A percentile compares a stretch with the other conserved stretches of the same genome.
These are phyloP conservation scores for Penicillium verhagenii DNA, from an alignment of 495 filamentous ascomycete species.

Conservation along the genomic window DNA sequence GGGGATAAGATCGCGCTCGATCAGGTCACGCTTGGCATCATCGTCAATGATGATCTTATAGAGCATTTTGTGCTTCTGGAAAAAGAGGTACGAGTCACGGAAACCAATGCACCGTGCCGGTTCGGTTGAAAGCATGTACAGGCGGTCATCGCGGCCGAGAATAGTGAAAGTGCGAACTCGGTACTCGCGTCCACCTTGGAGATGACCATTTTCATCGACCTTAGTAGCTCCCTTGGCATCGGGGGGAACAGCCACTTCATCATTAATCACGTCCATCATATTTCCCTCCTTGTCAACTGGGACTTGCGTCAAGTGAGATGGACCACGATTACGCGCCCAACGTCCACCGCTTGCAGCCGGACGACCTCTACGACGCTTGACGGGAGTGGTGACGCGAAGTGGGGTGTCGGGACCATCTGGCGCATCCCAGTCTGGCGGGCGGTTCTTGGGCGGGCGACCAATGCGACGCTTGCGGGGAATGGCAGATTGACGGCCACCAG, in stretches of 20 bases:
- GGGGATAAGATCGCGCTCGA: constrained; percentile 89
- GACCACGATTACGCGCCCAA: constrained; percentile 64
- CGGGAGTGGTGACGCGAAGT: constrained; percentile 56
- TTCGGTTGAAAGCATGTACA: constrained; percentile 98
- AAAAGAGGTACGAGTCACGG: constrained; percentile 96
- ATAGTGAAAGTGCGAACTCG: constrained; percentile 93
- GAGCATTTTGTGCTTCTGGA: constrained; percentile 91
- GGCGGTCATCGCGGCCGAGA: constrained; percentile 71
- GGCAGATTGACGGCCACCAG: constrained; percentile 43
- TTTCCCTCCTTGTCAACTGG: constrained; percentile 94
- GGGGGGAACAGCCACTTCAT: constrained; percentile 85
- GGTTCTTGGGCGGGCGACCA: constrained; percentile 83
- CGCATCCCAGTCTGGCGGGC: constrained; percentile 70
- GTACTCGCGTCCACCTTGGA: constrained; percentile 82
- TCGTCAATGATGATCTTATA: constrained; percentile 96
- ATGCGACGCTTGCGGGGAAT: constrained; percentile 74
- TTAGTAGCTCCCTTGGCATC: constrained; percentile 89
- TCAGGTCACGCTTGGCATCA: constrained; percentile 88
- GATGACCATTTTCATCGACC: constrained; percentile 81
- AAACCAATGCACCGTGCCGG: constrained; percentile 96
- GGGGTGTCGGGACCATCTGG: constrained; percentile 56
- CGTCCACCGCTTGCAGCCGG: constrained; percentile 67
- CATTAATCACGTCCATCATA: constrained; percentile 83
- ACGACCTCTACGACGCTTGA: constrained; percentile 65
- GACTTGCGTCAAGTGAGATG: constrained; percentile 74